Evolutionary conservation across 441 rosid genomes (phyloP).

Genomic region (Euphorbia celastroides): DNA sequence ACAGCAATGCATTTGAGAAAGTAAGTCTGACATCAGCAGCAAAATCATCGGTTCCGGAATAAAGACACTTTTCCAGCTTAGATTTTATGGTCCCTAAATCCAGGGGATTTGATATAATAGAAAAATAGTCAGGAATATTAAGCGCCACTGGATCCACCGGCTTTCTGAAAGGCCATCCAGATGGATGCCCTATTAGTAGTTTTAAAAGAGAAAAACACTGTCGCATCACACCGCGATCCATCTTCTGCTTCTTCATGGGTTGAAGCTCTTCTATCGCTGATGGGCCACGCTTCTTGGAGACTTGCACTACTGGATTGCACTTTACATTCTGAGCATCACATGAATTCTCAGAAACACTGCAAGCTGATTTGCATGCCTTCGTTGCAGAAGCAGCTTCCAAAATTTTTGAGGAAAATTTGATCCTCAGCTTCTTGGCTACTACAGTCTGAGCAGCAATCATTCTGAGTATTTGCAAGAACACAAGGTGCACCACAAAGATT

Average conservation of each 20-base stretch:
- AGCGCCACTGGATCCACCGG: slow-evolving; percentile 46
- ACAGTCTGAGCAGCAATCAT: slow-evolving; percentile 40
- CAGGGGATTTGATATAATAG: slow-evolving; percentile 45
- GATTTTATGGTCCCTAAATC: slow-evolving; percentile 54
- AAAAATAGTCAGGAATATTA: slow-evolving; percentile 46
- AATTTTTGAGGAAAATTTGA: slow-evolving; percentile 38
- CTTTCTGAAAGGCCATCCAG: slow-evolving; percentile 40
- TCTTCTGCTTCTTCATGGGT: slow-evolving; percentile 45
- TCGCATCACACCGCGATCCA: slow-evolving; percentile 41
- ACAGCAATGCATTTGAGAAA: slow-evolving; percentile 46
- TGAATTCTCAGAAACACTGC: slow-evolving; percentile 16
- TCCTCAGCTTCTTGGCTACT: slow-evolving; percentile 41
- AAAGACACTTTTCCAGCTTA: slow-evolving; percentile 30
- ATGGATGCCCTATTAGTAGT: slow-evolving; percentile 34
- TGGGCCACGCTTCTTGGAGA: slow-evolving; percentile 40
- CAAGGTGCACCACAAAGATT: not conserved
- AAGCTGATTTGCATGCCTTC: slow-evolving; percentile 23
- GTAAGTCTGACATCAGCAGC: slow-evolving; percentile 49
- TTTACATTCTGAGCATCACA: slow-evolving; percentile 14
- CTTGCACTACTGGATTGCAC: slow-evolving; percentile 8
- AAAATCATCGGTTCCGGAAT: slow-evolving; percentile 33
- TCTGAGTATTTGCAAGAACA: slow-evolving; percentile 15
- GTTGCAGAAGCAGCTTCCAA: slow-evolving; percentile 26
- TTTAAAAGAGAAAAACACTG: slow-evolving; percentile 50
- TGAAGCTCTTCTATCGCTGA: slow-evolving; percentile 29